Evolutionary conservation across 1,284 basidiomycete species (phyloP).

Genomic region (Phellopilus nigrolimitatus): DNA sequence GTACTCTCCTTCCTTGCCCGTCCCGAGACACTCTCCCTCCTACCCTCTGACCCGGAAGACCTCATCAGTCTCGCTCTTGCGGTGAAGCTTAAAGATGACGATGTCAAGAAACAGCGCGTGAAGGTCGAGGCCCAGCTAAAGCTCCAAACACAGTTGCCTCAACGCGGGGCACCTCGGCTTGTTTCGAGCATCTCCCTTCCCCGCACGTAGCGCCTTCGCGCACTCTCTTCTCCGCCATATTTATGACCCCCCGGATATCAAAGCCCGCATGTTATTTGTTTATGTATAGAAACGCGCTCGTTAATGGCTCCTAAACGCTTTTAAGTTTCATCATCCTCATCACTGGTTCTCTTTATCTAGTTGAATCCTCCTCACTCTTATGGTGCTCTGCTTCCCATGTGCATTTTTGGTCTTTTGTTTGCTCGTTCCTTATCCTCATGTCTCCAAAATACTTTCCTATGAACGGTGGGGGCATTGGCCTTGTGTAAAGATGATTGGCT

Average conservation of each 20-base stretch:
- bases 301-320: no score
- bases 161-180: constrained; percentile 10
- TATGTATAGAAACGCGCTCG: background rate
- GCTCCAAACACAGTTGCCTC: constrained; percentile 42
- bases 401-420: no score
- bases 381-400: no score
- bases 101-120: constrained; percentile 66
- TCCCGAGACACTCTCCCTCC: constrained; percentile 44
- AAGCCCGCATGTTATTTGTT: background rate
- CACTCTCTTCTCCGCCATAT: background rate
- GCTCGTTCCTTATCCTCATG: no score
- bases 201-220: background rate
- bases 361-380: no score
- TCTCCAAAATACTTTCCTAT: no score
- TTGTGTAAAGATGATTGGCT: no score
- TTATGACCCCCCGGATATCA: background rate
- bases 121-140: constrained; percentile 69
- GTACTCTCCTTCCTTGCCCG: constrained; percentile 50
- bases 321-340: no score
- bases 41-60: constrained; percentile 50
- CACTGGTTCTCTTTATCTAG: no score
- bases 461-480: no score
- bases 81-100: constrained; percentile 79
- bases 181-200: constrained; percentile 17
- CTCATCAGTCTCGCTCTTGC: constrained; percentile 59